Evolutionary conservation across 108 stramenopile genomes (phyloP), one percentile per base, ranked within the genome.

Genomic region (Seminavis robusta): DNA sequence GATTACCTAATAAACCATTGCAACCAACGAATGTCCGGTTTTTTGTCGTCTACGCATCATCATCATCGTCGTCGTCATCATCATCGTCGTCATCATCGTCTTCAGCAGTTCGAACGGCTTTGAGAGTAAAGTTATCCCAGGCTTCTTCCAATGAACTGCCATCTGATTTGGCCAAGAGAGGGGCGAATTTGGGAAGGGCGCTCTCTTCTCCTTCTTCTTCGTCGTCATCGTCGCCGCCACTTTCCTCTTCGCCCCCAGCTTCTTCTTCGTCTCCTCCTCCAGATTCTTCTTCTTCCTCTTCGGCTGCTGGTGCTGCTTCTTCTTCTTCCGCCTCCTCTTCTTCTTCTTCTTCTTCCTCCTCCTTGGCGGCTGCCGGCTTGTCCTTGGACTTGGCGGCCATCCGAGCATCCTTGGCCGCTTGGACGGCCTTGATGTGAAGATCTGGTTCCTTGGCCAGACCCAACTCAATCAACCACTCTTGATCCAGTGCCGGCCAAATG

Each of bases 71-170:
- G 16, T 33, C 51, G 31, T 52, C 42, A 6, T 43, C 42, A n/a
- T 43, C 42, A 6, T 43, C 51, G 6, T 57, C 45, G 15, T 57
- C 45, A 4, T 57, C 45, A 4, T 57, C 56, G 15, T 57, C 56
- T 15, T 57, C 42, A 17, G 31, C 56, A 16, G 19, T 33, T 25
- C 21, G 32, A 4, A 52, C 30, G 15, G 51, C 28, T 20, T 52
- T 52, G 6, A 52, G 17, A 4, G 32, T 4, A 17, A 52, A 52
- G 3, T 29, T 52, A 33, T 52, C 51, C 51, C 51, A 52, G 13
- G 15, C 27, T 16, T 32, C 51, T 3, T 16, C 3, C 4, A 32
- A 33, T n/a, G 51, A 33, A 17, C 25, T 10, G 17, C 34, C n/a
- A 2, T 4, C 31, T n/a, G n/a, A n/a, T n/a, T n/a, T n/a, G n/a